Base-by-base conservation (phyloP, 306 rosid genomes). In the Lathyrus tuberosus region DNA sequence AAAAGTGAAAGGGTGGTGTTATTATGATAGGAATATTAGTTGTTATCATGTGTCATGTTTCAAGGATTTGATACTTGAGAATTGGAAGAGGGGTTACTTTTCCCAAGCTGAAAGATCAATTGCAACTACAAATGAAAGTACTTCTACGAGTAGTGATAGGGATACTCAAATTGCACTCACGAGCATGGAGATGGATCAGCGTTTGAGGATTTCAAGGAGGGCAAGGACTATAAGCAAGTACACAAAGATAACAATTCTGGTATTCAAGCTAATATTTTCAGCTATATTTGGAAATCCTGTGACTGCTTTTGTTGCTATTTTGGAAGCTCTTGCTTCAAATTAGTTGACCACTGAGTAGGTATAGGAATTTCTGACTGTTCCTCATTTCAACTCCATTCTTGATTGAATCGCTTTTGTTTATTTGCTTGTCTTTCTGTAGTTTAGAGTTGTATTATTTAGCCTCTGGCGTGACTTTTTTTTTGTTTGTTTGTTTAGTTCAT, bases 1-100 rank as follows among this genome's bases (percentile, higher is more conserved):
- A 2, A 30, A 53, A 7, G 22, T 80, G 7, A 54, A 20, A 61
- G 84, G 87, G 0, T 85, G 90, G 84, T 78, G 73, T 65, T 85
- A 80, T 42, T 35, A 11, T 10, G 70, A 38, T 28, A 82, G 65
- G 3, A 22, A 59, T 3, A n/a, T n/a, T n/a, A 65, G 18, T 37
- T 76, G 77, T 9, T 85, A 70, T 35, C 89, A 79, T 33, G 89
- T 85, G 10, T 69, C 81, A 0, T 85, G 89, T 46, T 73, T 79
- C 12, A 85, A 85, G 86, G 75, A 79, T 26, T 5, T 85, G 51
- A 10, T 82, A 15, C 16, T 73, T 57, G 83, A 79, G 70, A 79
- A 74, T 24, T 80, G 74, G 83, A 74, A n/a, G 61, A 67, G 10
- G 8, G 80, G 68, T 4, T 70, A 82, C 67, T 76, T 85, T 43